Evolutionary conservation across 257 asterid genomes (phyloP).

Genomic region (Oldenlandia corymbosa): DNA sequence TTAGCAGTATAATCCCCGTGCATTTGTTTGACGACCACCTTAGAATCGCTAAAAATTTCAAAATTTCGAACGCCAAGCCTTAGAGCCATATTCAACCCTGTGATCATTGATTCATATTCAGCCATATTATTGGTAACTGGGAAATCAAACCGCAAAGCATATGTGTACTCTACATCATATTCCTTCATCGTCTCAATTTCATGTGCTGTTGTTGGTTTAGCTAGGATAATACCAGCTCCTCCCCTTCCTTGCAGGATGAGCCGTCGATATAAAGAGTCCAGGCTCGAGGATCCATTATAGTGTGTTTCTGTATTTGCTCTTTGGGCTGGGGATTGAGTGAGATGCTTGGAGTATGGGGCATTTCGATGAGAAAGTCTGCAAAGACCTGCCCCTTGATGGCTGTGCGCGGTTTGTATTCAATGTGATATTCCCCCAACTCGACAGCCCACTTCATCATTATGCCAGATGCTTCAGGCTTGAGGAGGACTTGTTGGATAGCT

Average conservation of each 20-base stretch:
- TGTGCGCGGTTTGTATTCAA: no score
- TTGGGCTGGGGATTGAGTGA: no score
- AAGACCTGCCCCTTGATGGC: background rate
- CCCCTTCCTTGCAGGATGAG: background rate
- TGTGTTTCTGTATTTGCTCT: background rate
- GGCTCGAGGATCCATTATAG: background rate
- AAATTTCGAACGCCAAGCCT: background rate
- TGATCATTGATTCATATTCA: conserved; percentile 3
- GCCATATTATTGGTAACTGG: no score
- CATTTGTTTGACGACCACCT: background rate
- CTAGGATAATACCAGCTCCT: background rate
- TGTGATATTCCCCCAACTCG: no score
- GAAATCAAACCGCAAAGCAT: background rate
- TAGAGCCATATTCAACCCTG: background rate
- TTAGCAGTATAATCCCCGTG: conserved; percentile 5
- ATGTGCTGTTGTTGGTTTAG: no score
- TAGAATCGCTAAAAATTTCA: background rate
- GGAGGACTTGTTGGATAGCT: no score
- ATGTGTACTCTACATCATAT: background rate
- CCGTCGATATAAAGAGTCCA: background rate
- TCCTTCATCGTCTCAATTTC: no score
- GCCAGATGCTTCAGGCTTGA: no score
- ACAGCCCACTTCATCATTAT: no score
- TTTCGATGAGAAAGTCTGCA: background rate
- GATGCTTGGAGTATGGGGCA: background rate